Conservation (phyloP, 169 alveolate species). For the Plasmodium knowlesi region DNA sequence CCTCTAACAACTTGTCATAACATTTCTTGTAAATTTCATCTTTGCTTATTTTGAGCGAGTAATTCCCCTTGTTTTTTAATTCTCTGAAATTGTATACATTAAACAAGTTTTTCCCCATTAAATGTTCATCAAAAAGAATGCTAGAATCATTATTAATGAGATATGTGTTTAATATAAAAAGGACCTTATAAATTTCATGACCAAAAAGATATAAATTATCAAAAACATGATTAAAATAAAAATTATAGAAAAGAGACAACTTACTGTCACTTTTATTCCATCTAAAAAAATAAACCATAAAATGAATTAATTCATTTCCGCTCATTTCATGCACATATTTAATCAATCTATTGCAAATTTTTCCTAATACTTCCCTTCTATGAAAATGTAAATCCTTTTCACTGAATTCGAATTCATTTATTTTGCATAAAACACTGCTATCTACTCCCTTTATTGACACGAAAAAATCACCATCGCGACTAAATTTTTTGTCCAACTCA, state of each 20-base stretch:
- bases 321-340: constrained; percentile 47
- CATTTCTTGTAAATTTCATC: constrained; percentile 62
- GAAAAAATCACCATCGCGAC: constrained; percentile 26
- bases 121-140: constrained; percentile 13
- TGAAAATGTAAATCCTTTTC: constrained; percentile 53
- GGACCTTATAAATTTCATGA: constrained; percentile 40
- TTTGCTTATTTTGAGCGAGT: constrained; percentile 46
- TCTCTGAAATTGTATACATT: constrained; percentile 17
- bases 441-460: constrained; percentile 40
- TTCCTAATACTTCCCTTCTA: constrained; percentile 57
- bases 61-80: constrained; percentile 41
- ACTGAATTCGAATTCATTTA: constrained; percentile 43
- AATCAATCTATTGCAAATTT: constrained; percentile 56
- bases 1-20: constrained; percentile 18
- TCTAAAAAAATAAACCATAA: constrained; percentile 55
- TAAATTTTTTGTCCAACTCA: constrained; percentile 35
- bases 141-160: constrained; percentile 25
- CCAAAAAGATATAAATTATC: constrained; percentile 46
- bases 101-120: background rate
- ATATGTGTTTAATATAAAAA: constrained; percentile 56
- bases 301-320: constrained; percentile 71
- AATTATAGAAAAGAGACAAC: constrained; percentile 52
- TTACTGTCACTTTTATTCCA: constrained; percentile 58
- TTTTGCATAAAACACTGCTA: constrained; percentile 18
- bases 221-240: constrained; percentile 62